phyloP scores from a whole-genome alignment of 345 rosid genomes.

The Litchi chinensis region DNA sequence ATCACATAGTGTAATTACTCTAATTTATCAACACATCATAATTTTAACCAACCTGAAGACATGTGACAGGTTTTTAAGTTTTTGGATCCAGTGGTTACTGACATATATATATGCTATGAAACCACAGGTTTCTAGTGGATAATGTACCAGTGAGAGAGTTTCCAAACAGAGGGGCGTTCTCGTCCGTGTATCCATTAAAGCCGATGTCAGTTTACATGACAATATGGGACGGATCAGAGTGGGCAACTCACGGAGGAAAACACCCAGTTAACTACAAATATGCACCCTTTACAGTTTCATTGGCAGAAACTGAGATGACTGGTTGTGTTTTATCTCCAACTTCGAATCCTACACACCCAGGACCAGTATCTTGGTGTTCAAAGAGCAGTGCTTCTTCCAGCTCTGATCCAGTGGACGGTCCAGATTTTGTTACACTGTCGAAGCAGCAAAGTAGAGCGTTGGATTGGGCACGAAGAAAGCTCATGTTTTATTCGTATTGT shows the following conservation, averaged over 20 bases:
- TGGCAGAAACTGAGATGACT: slow-evolving; percentile 52
- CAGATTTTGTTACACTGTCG: slow-evolving; percentile 57
- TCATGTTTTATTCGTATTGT: slow-evolving; percentile 90
- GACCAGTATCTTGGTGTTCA: slow-evolving; percentile 39
- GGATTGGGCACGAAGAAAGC: slow-evolving; percentile 90
- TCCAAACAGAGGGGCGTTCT: slow-evolving; percentile 48
- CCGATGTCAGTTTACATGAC: slow-evolving; percentile 79
- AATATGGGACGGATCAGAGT: slow-evolving; percentile 93
- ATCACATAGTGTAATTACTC: slow-evolving; percentile 72
- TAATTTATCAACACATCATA: background rate
- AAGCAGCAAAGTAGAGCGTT: slow-evolving; percentile 63
- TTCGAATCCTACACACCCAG: slow-evolving; percentile 27
- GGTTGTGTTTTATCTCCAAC: slow-evolving; percentile 47
- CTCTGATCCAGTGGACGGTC: slow-evolving; percentile 75
- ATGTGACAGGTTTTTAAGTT: too few species aligned
- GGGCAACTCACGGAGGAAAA: slow-evolving; percentile 98
- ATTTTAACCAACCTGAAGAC: background rate
- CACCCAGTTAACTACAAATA: slow-evolving; percentile 82
- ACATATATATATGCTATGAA: too few species aligned
- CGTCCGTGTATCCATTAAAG: slow-evolving; percentile 65
- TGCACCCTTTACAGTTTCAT: slow-evolving; percentile 71
- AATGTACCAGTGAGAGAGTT: slow-evolving; percentile 81
- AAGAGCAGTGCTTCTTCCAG: slow-evolving; percentile 55
- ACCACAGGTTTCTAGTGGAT: slow-evolving; percentile 73
- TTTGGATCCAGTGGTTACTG: background rate